A percentile compares a stretch with the other conserved stretches of the same genome.
These are phyloP conservation scores for Ploettnerulaceae sp. DNA, from an alignment of 2,329 filamentous ascomycete genomes.

Conservation along the genomic window DNA sequence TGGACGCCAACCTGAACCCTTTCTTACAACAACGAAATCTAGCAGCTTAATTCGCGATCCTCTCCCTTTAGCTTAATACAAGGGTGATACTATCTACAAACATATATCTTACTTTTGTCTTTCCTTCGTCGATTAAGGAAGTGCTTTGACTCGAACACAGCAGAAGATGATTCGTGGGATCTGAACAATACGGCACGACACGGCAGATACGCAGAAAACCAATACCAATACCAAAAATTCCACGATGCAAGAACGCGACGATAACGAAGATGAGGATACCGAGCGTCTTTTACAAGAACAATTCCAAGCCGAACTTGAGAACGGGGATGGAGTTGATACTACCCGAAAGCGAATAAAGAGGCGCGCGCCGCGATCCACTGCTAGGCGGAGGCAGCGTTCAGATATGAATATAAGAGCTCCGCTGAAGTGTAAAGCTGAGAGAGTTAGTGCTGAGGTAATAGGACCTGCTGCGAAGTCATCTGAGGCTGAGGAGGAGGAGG, in stretches of 20 bases:
- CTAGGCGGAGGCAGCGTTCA: too few relatives aligned
- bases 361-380: too few relatives aligned
- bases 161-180: not conserved
- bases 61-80: too few relatives aligned
- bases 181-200: not conserved
- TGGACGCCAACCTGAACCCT: too few relatives aligned
- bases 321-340: not conserved
- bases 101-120: not conserved
- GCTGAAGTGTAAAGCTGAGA: too few relatives aligned
- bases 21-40: too few relatives aligned
- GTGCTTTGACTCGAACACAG: not conserved
- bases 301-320: not conserved
- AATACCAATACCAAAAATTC: too few relatives aligned
- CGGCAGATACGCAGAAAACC: too few relatives aligned
- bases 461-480: conserved; percentile 12
- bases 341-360: not conserved
- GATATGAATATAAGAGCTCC: too few relatives aligned
- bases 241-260: not conserved
- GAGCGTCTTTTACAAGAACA: not conserved
- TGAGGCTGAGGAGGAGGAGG: not conserved
- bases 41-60: too few relatives aligned
- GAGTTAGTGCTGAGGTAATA: too few relatives aligned
- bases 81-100: not conserved
- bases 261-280: not conserved
- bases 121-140: not conserved